Evolutionary conservation across 2,329 filamentous ascomycete genomes (phyloP).

Genomic region (Neofusicoccum sp.): DNA sequence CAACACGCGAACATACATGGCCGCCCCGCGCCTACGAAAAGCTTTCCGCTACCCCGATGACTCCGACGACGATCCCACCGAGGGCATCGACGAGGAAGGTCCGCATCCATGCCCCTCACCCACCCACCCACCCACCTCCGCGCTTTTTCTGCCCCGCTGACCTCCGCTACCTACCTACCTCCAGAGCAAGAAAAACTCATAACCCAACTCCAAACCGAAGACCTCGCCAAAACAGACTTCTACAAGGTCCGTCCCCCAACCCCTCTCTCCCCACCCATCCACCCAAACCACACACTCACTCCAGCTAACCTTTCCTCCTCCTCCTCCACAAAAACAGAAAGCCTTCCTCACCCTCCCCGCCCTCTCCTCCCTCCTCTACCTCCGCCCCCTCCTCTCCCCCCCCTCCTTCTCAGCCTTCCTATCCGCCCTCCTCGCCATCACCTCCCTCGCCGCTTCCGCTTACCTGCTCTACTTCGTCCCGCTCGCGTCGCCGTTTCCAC

Average conservation of each 20-base stretch:
- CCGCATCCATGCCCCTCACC: constrained; percentile 18
- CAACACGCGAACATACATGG: constrained; percentile 38
- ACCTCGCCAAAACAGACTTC: constrained; percentile 39
- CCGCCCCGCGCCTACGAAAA: constrained; percentile 65
- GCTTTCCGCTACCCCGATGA: constrained; percentile 74
- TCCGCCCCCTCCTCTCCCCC: constrained; percentile 47
- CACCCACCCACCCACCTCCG: background rate
- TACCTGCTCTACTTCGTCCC: constrained; percentile 60
- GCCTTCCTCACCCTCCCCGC: constrained; percentile 61
- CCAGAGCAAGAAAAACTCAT: constrained; percentile 67
- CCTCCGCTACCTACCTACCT: constrained; percentile 22
- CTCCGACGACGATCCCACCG: constrained; percentile 54
- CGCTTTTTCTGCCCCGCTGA: constrained; percentile 2
- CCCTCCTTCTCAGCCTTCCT: constrained; percentile 40
- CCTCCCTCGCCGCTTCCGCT: constrained; percentile 61
- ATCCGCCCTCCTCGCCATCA: constrained; percentile 58
- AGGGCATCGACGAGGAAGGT: constrained; percentile 76
- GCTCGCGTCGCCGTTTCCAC: constrained; percentile 40
- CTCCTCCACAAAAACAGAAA: constrained; percentile 17
- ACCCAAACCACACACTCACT: constrained; percentile 26
- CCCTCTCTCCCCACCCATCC: background rate
- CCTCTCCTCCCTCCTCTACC: constrained; percentile 56
- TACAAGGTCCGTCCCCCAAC: constrained; percentile 31
- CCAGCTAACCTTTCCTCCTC: background rate
- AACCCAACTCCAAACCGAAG: constrained; percentile 52